Percentiles rank a stretch among this genome's conserved stretches.
phyloP scores from a whole-genome alignment of 306 rosid genomes.

The Datisca glomerata region DNA sequence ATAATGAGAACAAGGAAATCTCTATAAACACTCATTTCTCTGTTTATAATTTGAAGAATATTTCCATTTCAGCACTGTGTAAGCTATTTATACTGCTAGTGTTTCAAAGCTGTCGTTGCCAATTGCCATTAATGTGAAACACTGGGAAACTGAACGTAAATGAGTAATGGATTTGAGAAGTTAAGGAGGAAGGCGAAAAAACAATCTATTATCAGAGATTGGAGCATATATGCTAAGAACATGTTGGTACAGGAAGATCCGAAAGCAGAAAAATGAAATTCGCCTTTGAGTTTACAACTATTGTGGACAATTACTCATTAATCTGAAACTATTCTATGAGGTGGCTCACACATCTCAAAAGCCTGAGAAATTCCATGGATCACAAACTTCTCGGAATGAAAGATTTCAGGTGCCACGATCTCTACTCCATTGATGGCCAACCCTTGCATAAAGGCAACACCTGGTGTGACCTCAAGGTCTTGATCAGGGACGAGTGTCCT shows the following conservation, averaged over 20 bases:
- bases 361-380: slow-evolving; percentile 69
- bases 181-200: too few relatives aligned
- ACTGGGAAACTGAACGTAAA: too few relatives aligned
- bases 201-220: too few relatives aligned
- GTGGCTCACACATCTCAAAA: slow-evolving; percentile 22
- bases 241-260: too few relatives aligned
- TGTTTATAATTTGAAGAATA: neutral
- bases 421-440: slow-evolving; percentile 40
- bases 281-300: neutral
- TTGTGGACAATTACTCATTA: slow-evolving; percentile 6
- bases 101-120: too few relatives aligned
- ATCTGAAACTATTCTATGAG: too few relatives aligned
- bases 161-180: too few relatives aligned
- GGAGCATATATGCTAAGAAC: too few relatives aligned
- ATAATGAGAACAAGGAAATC: slow-evolving; percentile 35
- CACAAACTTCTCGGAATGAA: slow-evolving; percentile 33
- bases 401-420: slow-evolving; percentile 45
- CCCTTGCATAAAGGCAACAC: slow-evolving; percentile 15
- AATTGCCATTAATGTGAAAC: too few relatives aligned
- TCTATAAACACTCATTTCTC: slow-evolving; percentile 17
- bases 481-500: slow-evolving; percentile 31
- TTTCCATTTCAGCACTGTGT: too few relatives aligned
- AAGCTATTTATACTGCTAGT: too few relatives aligned
- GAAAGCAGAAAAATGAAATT: too few relatives aligned
- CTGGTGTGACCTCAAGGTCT: slow-evolving; percentile 34